Conservation (phyloP, 495 filamentous ascomycete species). For the Ramalina intermedia region DNA sequence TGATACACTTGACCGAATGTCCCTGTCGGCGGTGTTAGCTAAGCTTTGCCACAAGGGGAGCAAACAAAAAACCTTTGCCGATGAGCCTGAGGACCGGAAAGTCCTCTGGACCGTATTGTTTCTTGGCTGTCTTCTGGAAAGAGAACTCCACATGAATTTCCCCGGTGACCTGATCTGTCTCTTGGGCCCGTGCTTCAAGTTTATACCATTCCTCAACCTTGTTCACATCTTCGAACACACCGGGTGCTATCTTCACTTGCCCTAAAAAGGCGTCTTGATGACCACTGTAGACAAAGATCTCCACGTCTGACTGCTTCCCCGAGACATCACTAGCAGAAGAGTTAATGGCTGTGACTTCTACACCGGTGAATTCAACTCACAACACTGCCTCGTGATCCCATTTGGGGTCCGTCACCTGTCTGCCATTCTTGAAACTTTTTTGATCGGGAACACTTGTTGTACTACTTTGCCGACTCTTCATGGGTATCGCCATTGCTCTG, state of each 20-base stretch:
- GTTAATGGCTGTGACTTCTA: conserved; percentile 4
- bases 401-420: conserved; percentile 70
- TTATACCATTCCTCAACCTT: conserved; percentile 75
- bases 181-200: conserved; percentile 49
- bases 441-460: conserved; percentile 67
- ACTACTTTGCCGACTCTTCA: conserved; percentile 89
- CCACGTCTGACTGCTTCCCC: conserved; percentile 78
- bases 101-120: conserved; percentile 89
- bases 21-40: conserved; percentile 18
- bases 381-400: conserved; percentile 95
- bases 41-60: not conserved
- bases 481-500: conserved; percentile 83
- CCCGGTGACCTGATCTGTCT: conserved; percentile 63
- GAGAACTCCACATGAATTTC: conserved; percentile 77
- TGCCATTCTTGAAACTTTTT: conserved; percentile 48
- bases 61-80: conserved; percentile 51
- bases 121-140: conserved; percentile 82
- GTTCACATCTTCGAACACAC: conserved; percentile 50
- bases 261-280: conserved; percentile 83
- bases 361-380: conserved; percentile 31
- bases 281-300: conserved; percentile 80
- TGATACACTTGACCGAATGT: conserved; percentile 99
- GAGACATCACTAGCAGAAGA: conserved; percentile 65
- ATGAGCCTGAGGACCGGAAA: conserved; percentile 94
- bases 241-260: conserved; percentile 65